Evolutionary conservation across 2,329 filamentous ascomycete genomes (phyloP), one percentile per base, ranked within the genome.

Genomic region (Talaromyces sp.): DNA sequence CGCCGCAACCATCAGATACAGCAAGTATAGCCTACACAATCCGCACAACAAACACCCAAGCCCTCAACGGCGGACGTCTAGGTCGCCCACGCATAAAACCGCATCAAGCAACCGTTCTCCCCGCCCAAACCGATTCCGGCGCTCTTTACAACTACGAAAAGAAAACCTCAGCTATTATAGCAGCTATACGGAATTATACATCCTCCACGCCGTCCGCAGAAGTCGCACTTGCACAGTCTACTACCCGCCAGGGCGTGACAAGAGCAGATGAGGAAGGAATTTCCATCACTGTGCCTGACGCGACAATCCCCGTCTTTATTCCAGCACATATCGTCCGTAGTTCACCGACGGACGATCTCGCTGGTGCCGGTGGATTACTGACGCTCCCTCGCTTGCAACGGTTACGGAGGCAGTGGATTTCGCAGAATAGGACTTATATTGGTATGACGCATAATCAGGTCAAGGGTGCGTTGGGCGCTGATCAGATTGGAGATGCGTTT

Each of bases 71-170:
- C 13, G 47, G 68, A 51, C 63, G 67, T 1, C 67, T 70, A 56
- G 56, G 63, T 13, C 69, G 72, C 17, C 70, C 72, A 2, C 71
- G 71, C 54, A 73, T 81, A 51, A 74, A 76, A 67, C 78, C 75
- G 0, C 80, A 82, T 71, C 77, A 78, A 67, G 80, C 80, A 5
- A 82, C 80, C 40, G 73, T 78, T 17, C 75, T 76, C 67, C 77
- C 80, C 6, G 69, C 71, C 5, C 70, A 76, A 25, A 80, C 78
- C 1, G 74, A 78, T 63, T 73, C 78, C 3, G 74, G 74, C 22
- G 79, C 79, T 0, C 75, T 82, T 2, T 80, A 82, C 69, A 73
- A 70, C 53, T 75, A 81, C 67, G 80, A 82, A 65, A 80, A 80
- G 65, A 72, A 73, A 59, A 80, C 77, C 2, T 77, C 78, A 4